Evolutionary conservation across 192 early-diverging fungal genomes (phyloP).

Genomic region (Coemansia reversa): DNA sequence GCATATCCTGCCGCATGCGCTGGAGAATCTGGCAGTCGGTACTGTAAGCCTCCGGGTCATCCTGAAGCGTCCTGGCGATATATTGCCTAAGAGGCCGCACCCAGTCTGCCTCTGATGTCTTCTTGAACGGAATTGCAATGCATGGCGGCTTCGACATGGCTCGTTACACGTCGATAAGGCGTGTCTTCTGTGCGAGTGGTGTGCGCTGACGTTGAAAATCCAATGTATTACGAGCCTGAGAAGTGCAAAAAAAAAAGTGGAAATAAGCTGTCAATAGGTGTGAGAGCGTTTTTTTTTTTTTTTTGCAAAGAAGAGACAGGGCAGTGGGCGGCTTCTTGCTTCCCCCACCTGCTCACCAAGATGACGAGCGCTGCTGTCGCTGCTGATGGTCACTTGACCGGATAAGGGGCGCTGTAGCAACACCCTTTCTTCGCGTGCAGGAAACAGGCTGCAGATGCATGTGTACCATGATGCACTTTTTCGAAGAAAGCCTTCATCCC

Average conservation of each 20-base stretch:
- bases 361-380: background rate
- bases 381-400: slow-evolving; percentile 20
- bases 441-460: background rate
- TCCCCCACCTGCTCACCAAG: background rate
- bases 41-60: slow-evolving; percentile 89
- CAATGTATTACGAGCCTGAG: background rate
- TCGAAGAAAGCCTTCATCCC: background rate
- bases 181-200: background rate
- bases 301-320: slow-evolving; percentile 3
- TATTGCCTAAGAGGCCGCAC: slow-evolving; percentile 77
- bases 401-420: slow-evolving; percentile 14
- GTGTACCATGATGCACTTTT: too few species aligned
- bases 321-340: background rate
- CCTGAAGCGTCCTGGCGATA: slow-evolving; percentile 82
- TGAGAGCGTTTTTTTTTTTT: background rate
- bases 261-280: background rate
- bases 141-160: slow-evolving; percentile 47
- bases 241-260: background rate
- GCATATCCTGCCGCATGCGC: slow-evolving; percentile 91
- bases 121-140: slow-evolving; percentile 69
- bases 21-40: slow-evolving; percentile 82
- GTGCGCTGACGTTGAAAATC: background rate
- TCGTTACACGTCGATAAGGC: background rate
- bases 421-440: slow-evolving; percentile 1
- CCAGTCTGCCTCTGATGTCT: slow-evolving; percentile 92